Base-by-base conservation (phyloP, 2,329 filamentous ascomycete genomes). In the Fonsecaea nubica region DNA sequence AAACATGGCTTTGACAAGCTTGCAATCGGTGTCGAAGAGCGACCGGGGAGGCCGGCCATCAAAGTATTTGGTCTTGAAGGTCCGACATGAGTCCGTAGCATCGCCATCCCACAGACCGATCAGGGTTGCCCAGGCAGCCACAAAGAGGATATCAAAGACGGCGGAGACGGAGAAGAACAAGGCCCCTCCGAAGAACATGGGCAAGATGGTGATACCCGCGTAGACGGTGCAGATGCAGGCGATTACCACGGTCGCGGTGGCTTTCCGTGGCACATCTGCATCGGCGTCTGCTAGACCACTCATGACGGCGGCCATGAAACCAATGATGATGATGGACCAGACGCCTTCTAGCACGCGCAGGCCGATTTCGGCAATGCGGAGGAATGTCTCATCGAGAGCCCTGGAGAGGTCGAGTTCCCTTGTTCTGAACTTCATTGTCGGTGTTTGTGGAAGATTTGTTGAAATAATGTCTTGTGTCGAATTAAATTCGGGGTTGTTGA, bases 1-100 rank as follows among this genome's bases (percentile, higher is more conserved):
- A 63, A 67, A 69, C 62, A 65, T 63, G n/a, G 65, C 68, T 40
- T 69, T 69, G 50, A 65, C 59, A n/a, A 69, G 59, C 50, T 50
- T 65, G 56, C 68, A 69, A 35, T 69, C 65, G 13, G 64, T 67
- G 15, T 33, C 30, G 62, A 65, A 67, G 40, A 63, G 63, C 13
- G 48, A 40, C 38, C 61, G 63, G 13, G 38, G 21, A 9, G 62
- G 54, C 33, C 40, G 50, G 5, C 30, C 21, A 32, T 56, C 68
- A 18, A 67, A 65, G 55, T 65, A 69, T 45, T 61, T 65, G 32
- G 21, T 59, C 35, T 65, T 57, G 25, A 67, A 67, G 35, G 56
- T 40, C 15, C 45, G 52, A 53, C 68, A 69, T 9, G 62, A 67
- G 2, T 53, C 62, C 18, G 68, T 69, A 5, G 57, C 65, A 35